Evolutionary conservation across 495 filamentous ascomycete genomes (phyloP).

Genomic region (Penicillium cinerascens): DNA sequence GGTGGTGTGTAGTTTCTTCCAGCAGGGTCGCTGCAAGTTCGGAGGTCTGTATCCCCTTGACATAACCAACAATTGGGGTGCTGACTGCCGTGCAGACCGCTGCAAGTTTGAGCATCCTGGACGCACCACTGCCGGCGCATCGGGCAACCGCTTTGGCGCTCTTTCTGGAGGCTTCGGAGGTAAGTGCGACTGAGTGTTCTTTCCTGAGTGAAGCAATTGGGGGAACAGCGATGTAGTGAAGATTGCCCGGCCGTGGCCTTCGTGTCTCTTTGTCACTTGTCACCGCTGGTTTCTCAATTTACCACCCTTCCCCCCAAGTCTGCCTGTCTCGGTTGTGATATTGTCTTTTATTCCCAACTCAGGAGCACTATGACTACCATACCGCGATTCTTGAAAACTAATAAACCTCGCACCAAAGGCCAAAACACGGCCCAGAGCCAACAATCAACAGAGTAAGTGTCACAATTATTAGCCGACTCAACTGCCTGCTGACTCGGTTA

Average conservation of each 20-base stretch:
- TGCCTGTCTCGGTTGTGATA: background rate
- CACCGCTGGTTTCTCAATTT: background rate
- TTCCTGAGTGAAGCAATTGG: background rate
- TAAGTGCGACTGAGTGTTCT: conserved; percentile 19
- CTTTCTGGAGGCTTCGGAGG: conserved; percentile 38
- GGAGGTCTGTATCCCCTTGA: conserved; percentile 48
- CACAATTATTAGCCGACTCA: background rate
- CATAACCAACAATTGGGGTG: background rate
- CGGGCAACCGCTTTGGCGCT: conserved; percentile 44
- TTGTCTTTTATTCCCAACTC: background rate
- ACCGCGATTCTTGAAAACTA: background rate
- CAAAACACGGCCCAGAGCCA: conserved; percentile 3
- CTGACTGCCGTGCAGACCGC: conserved; percentile 36
- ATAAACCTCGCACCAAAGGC: background rate
- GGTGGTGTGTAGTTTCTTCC: conserved; percentile 68
- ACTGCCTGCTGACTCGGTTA: conserved; percentile 13
- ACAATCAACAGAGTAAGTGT: conserved; percentile 29
- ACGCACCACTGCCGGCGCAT: conserved; percentile 19
- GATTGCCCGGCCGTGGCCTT: background rate
- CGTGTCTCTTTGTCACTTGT: background rate
- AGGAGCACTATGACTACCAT: background rate
- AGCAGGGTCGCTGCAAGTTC: conserved; percentile 68
- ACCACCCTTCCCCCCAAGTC: background rate
- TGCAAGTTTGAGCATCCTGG: conserved; percentile 57
- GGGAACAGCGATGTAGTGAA: background rate